Evolutionary conservation across 2,329 filamentous ascomycete genomes (phyloP).

Genomic region (Xylaria sp.): DNA sequence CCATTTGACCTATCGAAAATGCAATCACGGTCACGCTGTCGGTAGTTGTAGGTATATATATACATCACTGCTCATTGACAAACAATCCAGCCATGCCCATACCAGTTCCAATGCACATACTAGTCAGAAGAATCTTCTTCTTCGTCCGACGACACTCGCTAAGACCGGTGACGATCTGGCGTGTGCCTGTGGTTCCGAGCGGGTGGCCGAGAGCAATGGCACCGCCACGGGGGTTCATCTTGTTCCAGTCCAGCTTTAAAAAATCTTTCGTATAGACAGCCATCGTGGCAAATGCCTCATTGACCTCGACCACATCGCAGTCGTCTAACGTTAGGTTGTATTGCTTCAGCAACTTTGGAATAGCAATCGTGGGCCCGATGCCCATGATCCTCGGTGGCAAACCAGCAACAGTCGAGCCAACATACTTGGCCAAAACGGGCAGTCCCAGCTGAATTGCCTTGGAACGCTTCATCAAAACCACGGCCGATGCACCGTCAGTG

Average conservation of each 20-base stretch:
- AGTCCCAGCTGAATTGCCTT: slow-evolving; percentile 87
- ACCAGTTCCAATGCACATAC: slow-evolving; percentile 84
- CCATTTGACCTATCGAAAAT: background rate
- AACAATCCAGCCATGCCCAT: slow-evolving; percentile 76
- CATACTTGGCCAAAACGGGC: slow-evolving; percentile 94
- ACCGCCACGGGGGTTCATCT: slow-evolving; percentile 84
- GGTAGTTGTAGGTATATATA: slow-evolving; percentile 11
- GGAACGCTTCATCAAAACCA: slow-evolving; percentile 94
- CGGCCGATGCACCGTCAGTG: slow-evolving; percentile 89
- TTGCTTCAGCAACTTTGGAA: slow-evolving; percentile 85
- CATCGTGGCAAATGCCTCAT: slow-evolving; percentile 99
- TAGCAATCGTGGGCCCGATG: slow-evolving; percentile 80
- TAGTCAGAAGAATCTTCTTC: slow-evolving; percentile 91
- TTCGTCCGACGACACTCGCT: slow-evolving; percentile 85
- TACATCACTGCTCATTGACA: slow-evolving; percentile 65
- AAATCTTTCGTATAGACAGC: slow-evolving; percentile 89
- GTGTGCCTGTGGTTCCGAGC: slow-evolving; percentile 79
- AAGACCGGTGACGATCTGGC: slow-evolving; percentile 89
- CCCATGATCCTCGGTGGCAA: slow-evolving; percentile 96
- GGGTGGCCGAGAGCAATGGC: slow-evolving; percentile 87
- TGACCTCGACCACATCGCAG: slow-evolving; percentile 90
- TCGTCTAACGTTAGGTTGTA: slow-evolving; percentile 82
- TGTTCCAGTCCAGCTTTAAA: slow-evolving; percentile 75
- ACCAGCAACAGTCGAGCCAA: slow-evolving; percentile 89
- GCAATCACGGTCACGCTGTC: background rate